Percentiles rank a stretch among this genome's conserved stretches.
phyloP scores from a whole-genome alignment of 2,329 filamentous ascomycete species.

The Pestalotiopsis sp. region DNA sequence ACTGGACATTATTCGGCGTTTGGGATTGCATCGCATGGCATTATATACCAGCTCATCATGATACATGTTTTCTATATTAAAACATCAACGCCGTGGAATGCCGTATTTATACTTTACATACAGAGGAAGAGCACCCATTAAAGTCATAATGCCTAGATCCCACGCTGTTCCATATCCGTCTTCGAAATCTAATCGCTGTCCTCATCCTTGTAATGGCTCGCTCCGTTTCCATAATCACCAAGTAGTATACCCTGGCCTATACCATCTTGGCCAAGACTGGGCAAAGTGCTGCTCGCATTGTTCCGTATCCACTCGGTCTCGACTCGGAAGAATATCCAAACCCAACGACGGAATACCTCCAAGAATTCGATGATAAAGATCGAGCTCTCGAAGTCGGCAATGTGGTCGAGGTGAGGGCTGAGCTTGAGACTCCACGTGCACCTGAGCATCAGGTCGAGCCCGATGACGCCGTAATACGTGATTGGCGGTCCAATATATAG shows the following conservation, averaged over 20 bases:
- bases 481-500: conserved; percentile 71
- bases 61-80: not conserved
- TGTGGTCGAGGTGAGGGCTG: conserved; percentile 77
- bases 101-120: not conserved
- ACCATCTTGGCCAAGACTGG: conserved; percentile 18
- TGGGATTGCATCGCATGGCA: not conserved
- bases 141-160: not conserved
- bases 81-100: not conserved
- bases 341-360: conserved; percentile 86
- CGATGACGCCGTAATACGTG: conserved; percentile 82
- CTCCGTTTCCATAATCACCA: conserved; percentile 55
- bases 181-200: conserved; percentile 41
- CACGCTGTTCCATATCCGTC: not conserved
- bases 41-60: not conserved
- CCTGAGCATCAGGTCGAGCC: conserved; percentile 76
- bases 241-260: conserved; percentile 64
- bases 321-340: conserved; percentile 96
- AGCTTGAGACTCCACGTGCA: conserved; percentile 93
- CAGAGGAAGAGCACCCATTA: not conserved
- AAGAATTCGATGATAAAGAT: conserved; percentile 86
- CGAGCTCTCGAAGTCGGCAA: conserved; percentile 84
- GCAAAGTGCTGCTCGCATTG: conserved; percentile 22
- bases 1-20: not conserved
- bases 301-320: conserved; percentile 87
- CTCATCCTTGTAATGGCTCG: conserved; percentile 60